These are phyloP conservation scores for Gossypium mustelinum DNA, from an alignment of 345 rosid species.

Conservation along the genomic window DNA sequence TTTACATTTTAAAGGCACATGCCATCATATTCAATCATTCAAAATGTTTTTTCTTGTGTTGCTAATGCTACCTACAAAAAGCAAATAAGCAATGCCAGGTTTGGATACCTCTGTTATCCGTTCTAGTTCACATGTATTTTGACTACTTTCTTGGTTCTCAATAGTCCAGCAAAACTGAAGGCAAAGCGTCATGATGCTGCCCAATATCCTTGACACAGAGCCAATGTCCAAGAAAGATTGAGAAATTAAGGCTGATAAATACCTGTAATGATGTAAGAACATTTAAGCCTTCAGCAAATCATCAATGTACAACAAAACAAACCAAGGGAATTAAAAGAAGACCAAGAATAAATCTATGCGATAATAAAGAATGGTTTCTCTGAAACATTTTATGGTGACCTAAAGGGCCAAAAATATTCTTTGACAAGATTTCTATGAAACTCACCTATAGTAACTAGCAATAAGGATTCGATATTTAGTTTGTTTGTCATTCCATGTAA, in stretches of 20 bases:
- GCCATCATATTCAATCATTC: not conserved
- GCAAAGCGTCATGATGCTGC: slow-evolving; percentile 92
- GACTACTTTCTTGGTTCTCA: slow-evolving; percentile 79
- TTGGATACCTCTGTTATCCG: slow-evolving; percentile 65
- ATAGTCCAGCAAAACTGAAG: slow-evolving; percentile 94
- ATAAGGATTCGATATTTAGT: not conserved
- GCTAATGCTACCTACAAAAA: not conserved
- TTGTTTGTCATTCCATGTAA: slow-evolving; percentile 9
- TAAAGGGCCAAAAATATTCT: not conserved
- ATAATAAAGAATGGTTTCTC: not conserved
- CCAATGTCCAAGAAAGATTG: slow-evolving; percentile 98
- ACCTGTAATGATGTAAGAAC: slow-evolving; percentile 44
- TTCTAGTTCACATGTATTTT: slow-evolving; percentile 73
- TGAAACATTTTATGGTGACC: not conserved
- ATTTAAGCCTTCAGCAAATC: slow-evolving; percentile 13
- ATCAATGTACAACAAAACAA: not conserved
- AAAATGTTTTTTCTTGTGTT: not conserved
- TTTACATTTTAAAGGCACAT: not conserved
- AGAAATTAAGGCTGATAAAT: slow-evolving; percentile 85
- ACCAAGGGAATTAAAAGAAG: not conserved
- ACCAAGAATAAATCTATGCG: not conserved
- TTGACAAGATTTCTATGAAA: not conserved
- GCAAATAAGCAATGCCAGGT: not conserved
- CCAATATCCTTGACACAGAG: slow-evolving; percentile 85
- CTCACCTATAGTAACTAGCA: not conserved